A percentile compares a stretch with the other conserved stretches of the same genome.
Evolutionary conservation across 176 grass and related monocot genomes (phyloP).

Genomic region (Tuctoria greenei): DNA sequence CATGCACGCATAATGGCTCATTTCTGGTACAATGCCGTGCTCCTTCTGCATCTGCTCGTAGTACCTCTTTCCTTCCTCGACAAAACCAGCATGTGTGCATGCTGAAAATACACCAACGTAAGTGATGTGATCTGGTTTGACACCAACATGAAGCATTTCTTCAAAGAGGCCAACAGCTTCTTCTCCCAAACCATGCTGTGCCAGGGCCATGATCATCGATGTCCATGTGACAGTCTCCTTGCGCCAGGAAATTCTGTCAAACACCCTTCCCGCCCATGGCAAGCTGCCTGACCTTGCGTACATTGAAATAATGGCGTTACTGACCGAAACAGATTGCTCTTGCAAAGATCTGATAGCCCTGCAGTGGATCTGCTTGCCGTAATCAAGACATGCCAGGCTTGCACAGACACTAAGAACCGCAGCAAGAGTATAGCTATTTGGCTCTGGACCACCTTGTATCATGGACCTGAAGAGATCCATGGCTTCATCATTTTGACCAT

Average conservation of each 20-base stretch:
- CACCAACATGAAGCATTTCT: slow-evolving; percentile 63
- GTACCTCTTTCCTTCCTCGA: slow-evolving; percentile 61
- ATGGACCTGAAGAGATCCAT: slow-evolving; percentile 74
- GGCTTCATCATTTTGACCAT: slow-evolving; percentile 66
- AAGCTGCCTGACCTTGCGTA: slow-evolving; percentile 77
- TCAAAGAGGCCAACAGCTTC: slow-evolving; percentile 67
- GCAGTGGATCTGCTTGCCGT: slow-evolving; percentile 86
- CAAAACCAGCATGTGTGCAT: slow-evolving; percentile 70
- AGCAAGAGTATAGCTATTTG: slow-evolving; percentile 80
- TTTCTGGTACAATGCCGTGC: slow-evolving; percentile 55
- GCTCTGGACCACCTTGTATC: slow-evolving; percentile 63
- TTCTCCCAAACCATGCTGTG: slow-evolving; percentile 77
- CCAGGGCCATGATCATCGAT: slow-evolving; percentile 83
- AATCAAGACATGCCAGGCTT: slow-evolving; percentile 63
- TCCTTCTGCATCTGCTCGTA: slow-evolving; percentile 73
- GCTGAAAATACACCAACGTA: slow-evolving; percentile 74
- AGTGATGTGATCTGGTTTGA: slow-evolving; percentile 74
- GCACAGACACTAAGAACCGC: slow-evolving; percentile 72
- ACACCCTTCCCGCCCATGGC: slow-evolving; percentile 56
- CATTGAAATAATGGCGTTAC: slow-evolving; percentile 69
- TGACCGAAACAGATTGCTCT: slow-evolving; percentile 61
- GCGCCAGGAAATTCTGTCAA: slow-evolving; percentile 45
- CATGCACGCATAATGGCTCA: slow-evolving; percentile 93
- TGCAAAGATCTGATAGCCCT: slow-evolving; percentile 64
- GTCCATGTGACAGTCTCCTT: slow-evolving; percentile 83